Evolutionary conservation across 306 rosid genomes (phyloP), one percentile per base, ranked within the genome.

Genomic region (Chamaecrista fasciculata): DNA sequence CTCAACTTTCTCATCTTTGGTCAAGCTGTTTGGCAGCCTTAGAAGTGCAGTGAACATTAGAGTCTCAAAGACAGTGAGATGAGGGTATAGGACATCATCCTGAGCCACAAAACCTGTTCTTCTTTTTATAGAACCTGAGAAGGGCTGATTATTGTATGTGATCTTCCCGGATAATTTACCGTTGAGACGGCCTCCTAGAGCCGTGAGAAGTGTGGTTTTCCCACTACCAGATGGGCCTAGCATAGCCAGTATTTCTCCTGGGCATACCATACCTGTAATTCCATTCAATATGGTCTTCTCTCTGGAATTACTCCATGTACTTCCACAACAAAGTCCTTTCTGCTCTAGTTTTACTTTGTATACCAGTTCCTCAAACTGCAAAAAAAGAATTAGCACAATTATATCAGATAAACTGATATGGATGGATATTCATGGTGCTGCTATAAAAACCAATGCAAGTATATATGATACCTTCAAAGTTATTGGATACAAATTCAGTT

Each of bases 201-300:
- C 96, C 0, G 99, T 94, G 0, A 94, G 86, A 43, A 94, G 99
- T 48, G 99, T 91, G 42, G 99, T 94, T 61, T 94, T 94, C 25
- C 99, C 99, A 48, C 99, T 94, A 1, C 99, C 99, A 2, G 99
- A 94, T 16, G 99, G 99, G 1, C 99, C 99, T 34, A 94, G 63
- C 99, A 94, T 86, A 19, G 99, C 99, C 3, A 94, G 92, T 49
- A 94, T 84, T 75, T 94, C 99, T 34, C 99, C 99, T 3, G 99
- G 99, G 67, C 79, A 86, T 10, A 91, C 99, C 50, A 80, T 68
- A 12, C 99, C 99, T 11, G 95, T 78, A 64, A 94, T 77, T 29
- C 97, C 96, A 57, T 86, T 91, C 42, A 94, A 71, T 69, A 94
- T 85, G 37, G 80, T 86, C 63, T 91, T 94, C 66, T 91, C 97